Evolutionary conservation across 768 basidiomycete species (phyloP), one percentile per base, ranked within the genome.

Genomic region (Amanita exitialis): DNA sequence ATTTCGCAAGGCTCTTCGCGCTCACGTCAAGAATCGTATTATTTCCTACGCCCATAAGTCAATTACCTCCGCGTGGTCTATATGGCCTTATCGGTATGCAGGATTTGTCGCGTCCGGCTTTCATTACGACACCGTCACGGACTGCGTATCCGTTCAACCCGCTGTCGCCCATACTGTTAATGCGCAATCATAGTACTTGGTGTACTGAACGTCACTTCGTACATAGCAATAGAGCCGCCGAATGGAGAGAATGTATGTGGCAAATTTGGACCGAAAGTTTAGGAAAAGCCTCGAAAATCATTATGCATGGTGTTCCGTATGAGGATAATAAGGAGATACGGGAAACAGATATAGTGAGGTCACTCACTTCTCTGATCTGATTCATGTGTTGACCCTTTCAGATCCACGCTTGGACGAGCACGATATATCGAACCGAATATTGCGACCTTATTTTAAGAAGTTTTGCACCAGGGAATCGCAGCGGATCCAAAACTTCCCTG

Each of bases 211-310:
- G 80, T 34, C 67, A 74, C 51, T 76, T 78, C 53, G 56, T 72
- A 15, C 60, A 64, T 42, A 61, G 64, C 30, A 71, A 74, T 20
- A 77, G 80, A 18, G 53, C 57, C 1, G 62, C 69, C 3, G 79
- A 82, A 52, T 85, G 82, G 82, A 67, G 72, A 30, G 78, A 81
- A 52, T 85, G 83, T 59, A 62, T 83, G 12, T 85, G 82, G 82
- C 78, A 80, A 57, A 53, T 82, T 51, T 77, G 76, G 68, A 68
- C 83, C 23, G 75, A 79, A 50, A 73, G 68, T 49, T 72, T 70
- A 32, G 81, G 80, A 8, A 61, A 61, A 30, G 49, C 49, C 12
- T n/a, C 36, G 9, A 49, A 28, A 13, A 34, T 42, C 13, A 20
- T 34, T 16, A 34, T 42, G 18, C 13, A 42, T 1, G 27, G 20